Conservation (phyloP, 176 grass and related monocot species). For the Chloris gayana region DNA sequence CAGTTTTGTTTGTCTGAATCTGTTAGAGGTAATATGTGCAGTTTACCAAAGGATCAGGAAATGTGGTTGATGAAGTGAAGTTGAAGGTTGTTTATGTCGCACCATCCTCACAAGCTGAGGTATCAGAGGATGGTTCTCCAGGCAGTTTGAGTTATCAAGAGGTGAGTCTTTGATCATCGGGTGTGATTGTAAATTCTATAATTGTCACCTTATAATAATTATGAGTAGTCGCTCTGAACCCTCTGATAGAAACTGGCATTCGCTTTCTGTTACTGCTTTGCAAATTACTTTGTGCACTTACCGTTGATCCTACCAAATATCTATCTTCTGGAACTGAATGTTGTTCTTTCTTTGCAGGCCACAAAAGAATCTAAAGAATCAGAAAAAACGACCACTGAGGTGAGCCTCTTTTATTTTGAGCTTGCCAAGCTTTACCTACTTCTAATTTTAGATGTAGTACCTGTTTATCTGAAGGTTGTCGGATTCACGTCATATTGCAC, state of each 20-base stretch:
- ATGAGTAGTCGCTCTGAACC: neutral
- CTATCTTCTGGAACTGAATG: slow-evolving; percentile 8
- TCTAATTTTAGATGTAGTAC: neutral
- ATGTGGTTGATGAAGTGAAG: slow-evolving; percentile 76
- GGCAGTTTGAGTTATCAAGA: slow-evolving; percentile 68
- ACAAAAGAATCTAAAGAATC: slow-evolving; percentile 56
- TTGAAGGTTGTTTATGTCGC: slow-evolving; percentile 71
- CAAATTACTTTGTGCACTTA: slow-evolving; percentile 6
- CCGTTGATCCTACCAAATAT: neutral
- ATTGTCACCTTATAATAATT: neutral
- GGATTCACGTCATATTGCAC: neutral
- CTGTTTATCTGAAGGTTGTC: neutral
- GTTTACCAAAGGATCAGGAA: slow-evolving; percentile 87
- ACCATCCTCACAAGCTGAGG: slow-evolving; percentile 49
- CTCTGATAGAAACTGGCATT: neutral
- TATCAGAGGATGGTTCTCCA: slow-evolving; percentile 65
- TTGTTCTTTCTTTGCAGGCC: slow-evolving; percentile 47
- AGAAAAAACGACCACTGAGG: slow-evolving; percentile 44
- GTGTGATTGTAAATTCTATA: neutral
- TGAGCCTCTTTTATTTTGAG: slow-evolving; percentile 25
- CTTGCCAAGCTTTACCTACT: neutral
- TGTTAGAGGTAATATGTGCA: slow-evolving; percentile 35
- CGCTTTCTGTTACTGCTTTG: neutral
- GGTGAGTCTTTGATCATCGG: slow-evolving; percentile 20
- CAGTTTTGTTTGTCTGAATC: neutral